These are phyloP conservation scores for Vitis hybrid DNA, from an alignment of 177 flowering plant species.

Conservation along the genomic window DNA sequence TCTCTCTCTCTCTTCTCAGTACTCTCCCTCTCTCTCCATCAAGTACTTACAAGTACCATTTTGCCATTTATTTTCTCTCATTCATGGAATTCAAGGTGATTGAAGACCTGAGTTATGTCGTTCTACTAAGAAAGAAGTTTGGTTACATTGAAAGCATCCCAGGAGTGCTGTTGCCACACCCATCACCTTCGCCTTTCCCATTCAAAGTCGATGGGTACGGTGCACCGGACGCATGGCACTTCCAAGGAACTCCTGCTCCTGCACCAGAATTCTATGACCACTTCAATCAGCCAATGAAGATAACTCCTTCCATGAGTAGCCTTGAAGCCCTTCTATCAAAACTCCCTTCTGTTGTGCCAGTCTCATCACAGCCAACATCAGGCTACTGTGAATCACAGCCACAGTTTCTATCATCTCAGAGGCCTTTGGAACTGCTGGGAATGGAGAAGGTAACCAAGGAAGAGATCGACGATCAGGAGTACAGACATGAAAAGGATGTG, in stretches of 20 bases:
- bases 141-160: constrained; percentile 93
- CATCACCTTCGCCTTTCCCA: constrained; percentile 69
- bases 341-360: constrained; percentile 83
- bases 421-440: constrained; percentile 35
- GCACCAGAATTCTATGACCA: constrained; percentile 34
- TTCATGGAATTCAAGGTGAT: constrained; percentile 43
- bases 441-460: constrained; percentile 40
- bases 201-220: constrained; percentile 29
- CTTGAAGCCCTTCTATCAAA: constrained; percentile 95
- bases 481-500: constrained; percentile 25
- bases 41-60: no score
- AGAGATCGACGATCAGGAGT: constrained; percentile 37
- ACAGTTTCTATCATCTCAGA: constrained; percentile 21
- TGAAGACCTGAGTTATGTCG: constrained; percentile 83
- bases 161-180: constrained; percentile 93
- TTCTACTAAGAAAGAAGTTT: constrained; percentile 74
- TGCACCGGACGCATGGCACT: constrained; percentile 45
- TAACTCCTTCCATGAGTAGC: constrained; percentile 97
- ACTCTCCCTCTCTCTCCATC: constrained; percentile 10
- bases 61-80: background rate
- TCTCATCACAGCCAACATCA: constrained; percentile 23
- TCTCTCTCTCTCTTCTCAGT: background rate
- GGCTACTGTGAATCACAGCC: constrained; percentile 23
- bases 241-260: constrained; percentile 13
- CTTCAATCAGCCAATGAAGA: constrained; percentile 32